A percentile compares a stretch with the other conserved stretches of the same genome.
phyloP scores from a whole-genome alignment of 1,284 basidiomycete species.

The Dichomitus squalens region DNA sequence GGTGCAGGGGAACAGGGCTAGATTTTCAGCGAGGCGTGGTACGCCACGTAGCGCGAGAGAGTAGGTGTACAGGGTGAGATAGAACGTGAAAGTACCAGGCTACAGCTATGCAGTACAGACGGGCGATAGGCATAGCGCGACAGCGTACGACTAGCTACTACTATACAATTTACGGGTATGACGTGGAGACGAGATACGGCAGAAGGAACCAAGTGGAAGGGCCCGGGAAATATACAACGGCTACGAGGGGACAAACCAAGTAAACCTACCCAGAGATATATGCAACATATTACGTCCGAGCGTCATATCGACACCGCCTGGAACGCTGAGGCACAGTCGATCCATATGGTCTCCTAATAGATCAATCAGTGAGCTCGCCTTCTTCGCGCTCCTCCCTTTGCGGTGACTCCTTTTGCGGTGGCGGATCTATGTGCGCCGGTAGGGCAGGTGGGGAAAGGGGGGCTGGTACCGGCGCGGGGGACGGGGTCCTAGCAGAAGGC shows the following conservation, averaged over 20 bases:
- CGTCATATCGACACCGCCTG: neutral
- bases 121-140: slow-evolving; percentile 6
- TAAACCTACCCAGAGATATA: neutral
- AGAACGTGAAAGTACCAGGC: slow-evolving; percentile 3
- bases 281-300: neutral
- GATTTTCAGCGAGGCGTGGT: no score
- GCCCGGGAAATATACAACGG: neutral
- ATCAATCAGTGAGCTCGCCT: slow-evolving; percentile 47
- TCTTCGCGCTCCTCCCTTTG: slow-evolving; percentile 42
- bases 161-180: slow-evolving; percentile 13
- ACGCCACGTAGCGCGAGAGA: no score
- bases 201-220: neutral
- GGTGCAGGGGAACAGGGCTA: no score
- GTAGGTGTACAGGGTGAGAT: neutral
- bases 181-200: neutral
- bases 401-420: neutral
- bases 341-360: neutral
- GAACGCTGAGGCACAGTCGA: neutral
- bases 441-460: neutral
- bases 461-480: neutral
- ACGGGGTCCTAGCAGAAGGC: neutral
- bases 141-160: slow-evolving; percentile 17
- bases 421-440: neutral
- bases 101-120: slow-evolving; percentile 26
- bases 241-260: neutral